Conservation (phyloP, 306 rosid genomes). For the Dryas octopetala region DNA sequence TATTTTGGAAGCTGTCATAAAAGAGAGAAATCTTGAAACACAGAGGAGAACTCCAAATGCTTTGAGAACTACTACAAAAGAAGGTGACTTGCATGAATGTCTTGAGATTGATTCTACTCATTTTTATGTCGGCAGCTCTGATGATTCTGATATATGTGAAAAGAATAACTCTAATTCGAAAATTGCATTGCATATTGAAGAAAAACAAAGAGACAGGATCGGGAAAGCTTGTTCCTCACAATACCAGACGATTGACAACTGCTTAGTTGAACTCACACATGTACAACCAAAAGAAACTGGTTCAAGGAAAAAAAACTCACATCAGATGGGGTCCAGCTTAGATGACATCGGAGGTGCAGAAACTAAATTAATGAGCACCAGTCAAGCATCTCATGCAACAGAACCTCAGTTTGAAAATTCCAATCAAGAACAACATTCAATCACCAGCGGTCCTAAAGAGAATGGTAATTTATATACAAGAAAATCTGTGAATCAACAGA, state of each 20-base stretch:
- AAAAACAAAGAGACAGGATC: conserved; percentile 37
- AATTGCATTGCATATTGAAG: conserved; percentile 33
- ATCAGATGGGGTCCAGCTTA: not conserved
- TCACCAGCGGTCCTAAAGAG: conserved; percentile 16
- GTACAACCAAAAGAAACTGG: conserved; percentile 39
- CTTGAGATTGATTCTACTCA: conserved; percentile 88
- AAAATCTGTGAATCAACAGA: conserved; percentile 45
- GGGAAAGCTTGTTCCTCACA: conserved; percentile 37
- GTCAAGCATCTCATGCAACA: conserved; percentile 28
- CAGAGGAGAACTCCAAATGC: conserved; percentile 48
- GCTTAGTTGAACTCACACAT: conserved; percentile 54
- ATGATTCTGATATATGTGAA: conserved; percentile 74
- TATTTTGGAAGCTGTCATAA: conserved; percentile 71
- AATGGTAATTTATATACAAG: conserved; percentile 35
- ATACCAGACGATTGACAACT: conserved; percentile 37
- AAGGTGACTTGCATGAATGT: conserved; percentile 67
- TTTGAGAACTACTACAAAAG: conserved; percentile 43
- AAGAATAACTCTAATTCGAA: conserved; percentile 35
- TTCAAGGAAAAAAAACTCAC: conserved; percentile 39
- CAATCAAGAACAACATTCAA: conserved; percentile 33
- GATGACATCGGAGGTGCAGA: conserved; percentile 23
- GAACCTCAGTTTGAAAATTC: conserved; percentile 37
- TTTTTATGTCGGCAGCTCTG: conserved; percentile 72
- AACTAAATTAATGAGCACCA: conserved; percentile 15
- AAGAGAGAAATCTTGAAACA: conserved; percentile 60